Conservation (phyloP, 2,329 filamentous ascomycete genomes). For the Fusarium heterosporum region DNA sequence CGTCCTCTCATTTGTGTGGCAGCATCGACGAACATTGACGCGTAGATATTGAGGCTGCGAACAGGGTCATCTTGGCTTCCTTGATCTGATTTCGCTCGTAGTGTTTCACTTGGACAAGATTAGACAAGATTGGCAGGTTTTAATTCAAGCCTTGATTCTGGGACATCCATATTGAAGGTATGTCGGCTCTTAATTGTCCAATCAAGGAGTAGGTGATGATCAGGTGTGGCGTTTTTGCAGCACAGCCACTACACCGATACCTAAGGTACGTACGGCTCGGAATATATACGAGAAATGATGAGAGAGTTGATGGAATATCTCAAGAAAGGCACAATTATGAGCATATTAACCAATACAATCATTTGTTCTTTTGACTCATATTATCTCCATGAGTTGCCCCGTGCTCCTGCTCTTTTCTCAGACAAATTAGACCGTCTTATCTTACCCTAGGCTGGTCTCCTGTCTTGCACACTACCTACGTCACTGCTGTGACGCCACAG, state of each 20-base stretch:
- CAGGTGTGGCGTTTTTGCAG: conserved; percentile 13
- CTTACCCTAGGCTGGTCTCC: neutral
- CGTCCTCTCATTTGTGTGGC: neutral
- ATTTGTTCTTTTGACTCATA: neutral
- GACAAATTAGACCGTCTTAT: neutral
- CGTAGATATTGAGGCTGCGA: conserved; percentile 3
- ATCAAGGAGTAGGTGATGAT: neutral
- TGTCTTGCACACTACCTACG: conserved; percentile 37
- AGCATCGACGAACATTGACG: conserved; percentile 18
- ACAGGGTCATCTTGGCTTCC: neutral
- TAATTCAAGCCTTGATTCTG: conserved; percentile 13
- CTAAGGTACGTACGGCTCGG: neutral
- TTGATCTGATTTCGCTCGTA: neutral
- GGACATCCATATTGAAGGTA: neutral
- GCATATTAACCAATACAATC: neutral
- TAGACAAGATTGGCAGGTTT: conserved; percentile 14
- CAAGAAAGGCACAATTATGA: neutral
- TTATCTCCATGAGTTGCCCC: neutral
- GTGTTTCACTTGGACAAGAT: conserved; percentile 25
- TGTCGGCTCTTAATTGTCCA: neutral
- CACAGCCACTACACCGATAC: conserved; percentile 36
- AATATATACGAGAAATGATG: neutral
- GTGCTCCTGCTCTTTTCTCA: neutral
- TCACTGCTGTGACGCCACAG: conserved; percentile 29
- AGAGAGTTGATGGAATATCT: neutral